A percentile compares a stretch with the other conserved stretches of the same genome.
These are phyloP conservation scores for Solanum gandarillasii DNA, from an alignment of 257 asterid species.

Conservation along the genomic window DNA sequence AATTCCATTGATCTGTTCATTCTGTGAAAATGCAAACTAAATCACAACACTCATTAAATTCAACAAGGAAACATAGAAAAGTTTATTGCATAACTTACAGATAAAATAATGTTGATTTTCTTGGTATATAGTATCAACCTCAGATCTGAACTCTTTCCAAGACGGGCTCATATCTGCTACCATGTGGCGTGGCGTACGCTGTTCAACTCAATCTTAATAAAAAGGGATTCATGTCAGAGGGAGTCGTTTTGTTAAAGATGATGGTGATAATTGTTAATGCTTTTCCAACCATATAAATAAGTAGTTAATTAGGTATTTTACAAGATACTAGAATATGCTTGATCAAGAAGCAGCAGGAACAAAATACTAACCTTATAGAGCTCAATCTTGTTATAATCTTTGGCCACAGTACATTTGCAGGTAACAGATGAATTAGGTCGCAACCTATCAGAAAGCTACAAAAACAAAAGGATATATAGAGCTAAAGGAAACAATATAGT, in stretches of 20 bases:
- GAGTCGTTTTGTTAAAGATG: background rate
- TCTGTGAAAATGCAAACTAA: conserved; percentile 10
- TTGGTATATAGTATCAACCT: conserved; percentile 40
- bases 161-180: conserved; percentile 42
- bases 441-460: conserved; percentile 26
- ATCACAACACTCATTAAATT: too few species aligned
- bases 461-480: background rate
- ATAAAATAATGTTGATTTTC: conserved; percentile 14
- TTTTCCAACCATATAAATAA: background rate
- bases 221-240: background rate
- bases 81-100: conserved; percentile 16
- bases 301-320: background rate
- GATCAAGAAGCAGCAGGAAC: background rate
- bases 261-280: too few species aligned
- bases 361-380: conserved; percentile 28
- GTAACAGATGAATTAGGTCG: conserved; percentile 24
- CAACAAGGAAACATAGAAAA: too few species aligned
- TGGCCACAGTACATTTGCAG: conserved; percentile 28
- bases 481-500: background rate
- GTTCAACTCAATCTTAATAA: conserved; percentile 25
- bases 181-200: conserved; percentile 34
- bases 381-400: conserved; percentile 19
- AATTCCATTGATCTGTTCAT: conserved; percentile 23
- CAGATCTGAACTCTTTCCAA: conserved; percentile 28
- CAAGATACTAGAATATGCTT: background rate